phyloP scores from a whole-genome alignment of 345 rosid genomes.

The Microcos paniculata region DNA sequence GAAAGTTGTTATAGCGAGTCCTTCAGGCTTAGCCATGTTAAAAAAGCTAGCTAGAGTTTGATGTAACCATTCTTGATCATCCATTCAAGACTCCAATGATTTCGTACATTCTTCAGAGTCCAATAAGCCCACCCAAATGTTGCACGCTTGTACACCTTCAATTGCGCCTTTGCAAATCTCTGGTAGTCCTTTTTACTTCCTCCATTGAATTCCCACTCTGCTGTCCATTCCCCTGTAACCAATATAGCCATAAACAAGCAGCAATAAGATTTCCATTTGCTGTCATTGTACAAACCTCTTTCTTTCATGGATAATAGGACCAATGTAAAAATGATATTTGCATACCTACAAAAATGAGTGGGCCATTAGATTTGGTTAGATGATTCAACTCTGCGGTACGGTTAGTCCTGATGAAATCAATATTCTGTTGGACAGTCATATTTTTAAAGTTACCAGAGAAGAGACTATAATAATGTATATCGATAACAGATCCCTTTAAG shows the following conservation, averaged over 20 bases:
- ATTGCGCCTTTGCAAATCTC: constrained; percentile 46
- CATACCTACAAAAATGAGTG: constrained; percentile 57
- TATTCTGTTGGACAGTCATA: constrained; percentile 48
- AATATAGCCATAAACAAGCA: no score
- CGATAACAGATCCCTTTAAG: constrained; percentile 22
- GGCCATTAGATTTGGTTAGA: constrained; percentile 45
- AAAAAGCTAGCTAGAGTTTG: constrained; percentile 27
- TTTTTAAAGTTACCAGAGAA: background rate
- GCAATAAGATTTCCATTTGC: no score
- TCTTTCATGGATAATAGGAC: background rate
- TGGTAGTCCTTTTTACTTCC: constrained; percentile 48
- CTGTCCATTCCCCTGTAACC: constrained; percentile 60
- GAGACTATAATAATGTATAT: background rate
- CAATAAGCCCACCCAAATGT: constrained; percentile 70
- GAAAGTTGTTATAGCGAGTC: background rate
- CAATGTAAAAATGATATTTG: background rate
- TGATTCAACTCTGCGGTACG: constrained; percentile 32
- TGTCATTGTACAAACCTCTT: no score
- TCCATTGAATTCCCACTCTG: constrained; percentile 46
- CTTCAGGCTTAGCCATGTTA: background rate
- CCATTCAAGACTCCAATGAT: constrained; percentile 57
- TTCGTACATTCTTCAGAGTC: constrained; percentile 47
- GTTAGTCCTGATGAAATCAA: constrained; percentile 41
- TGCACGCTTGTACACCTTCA: constrained; percentile 46
- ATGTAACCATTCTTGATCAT: constrained; percentile 60